Percentiles rank a stretch among this genome's conserved stretches.
These are phyloP conservation scores for Cnidoscolus chayamansa DNA, from an alignment of 441 rosid species.

Conservation along the genomic window DNA sequence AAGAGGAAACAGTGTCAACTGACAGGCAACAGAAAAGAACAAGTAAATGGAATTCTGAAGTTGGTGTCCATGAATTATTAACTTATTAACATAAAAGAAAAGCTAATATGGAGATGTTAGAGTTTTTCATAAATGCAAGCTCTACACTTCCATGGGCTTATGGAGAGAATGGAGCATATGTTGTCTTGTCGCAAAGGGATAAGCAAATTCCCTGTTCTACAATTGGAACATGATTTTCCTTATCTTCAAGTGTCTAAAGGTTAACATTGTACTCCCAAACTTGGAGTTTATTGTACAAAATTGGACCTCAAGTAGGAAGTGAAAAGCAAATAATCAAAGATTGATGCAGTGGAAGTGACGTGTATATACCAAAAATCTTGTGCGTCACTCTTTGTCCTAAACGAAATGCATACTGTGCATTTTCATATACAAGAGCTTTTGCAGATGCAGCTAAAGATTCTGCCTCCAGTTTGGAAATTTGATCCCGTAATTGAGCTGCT, in stretches of 20 bases:
- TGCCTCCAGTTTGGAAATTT: constrained; percentile 74
- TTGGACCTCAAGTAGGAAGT: background rate
- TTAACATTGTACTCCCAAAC: background rate
- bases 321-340: constrained; percentile 9
- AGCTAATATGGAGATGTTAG: background rate
- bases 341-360: constrained; percentile 21
- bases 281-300: background rate
- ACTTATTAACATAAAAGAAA: background rate
- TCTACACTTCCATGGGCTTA: background rate
- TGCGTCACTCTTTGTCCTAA: constrained; percentile 93
- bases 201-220: background rate
- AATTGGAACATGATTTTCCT: constrained; percentile 6
- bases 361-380: constrained; percentile 58
- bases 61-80: background rate
- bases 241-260: background rate
- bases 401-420: constrained; percentile 69
- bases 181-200: background rate
- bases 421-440: constrained; percentile 76
- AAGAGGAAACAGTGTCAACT: background rate
- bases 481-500: constrained; percentile 78
- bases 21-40: background rate
- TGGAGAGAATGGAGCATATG: background rate
- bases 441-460: constrained; percentile 88
- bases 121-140: background rate
- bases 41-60: background rate